These are phyloP conservation scores for Pestalotiopsis sp. DNA, from an alignment of 2,329 filamentous ascomycete genomes.

Conservation along the genomic window DNA sequence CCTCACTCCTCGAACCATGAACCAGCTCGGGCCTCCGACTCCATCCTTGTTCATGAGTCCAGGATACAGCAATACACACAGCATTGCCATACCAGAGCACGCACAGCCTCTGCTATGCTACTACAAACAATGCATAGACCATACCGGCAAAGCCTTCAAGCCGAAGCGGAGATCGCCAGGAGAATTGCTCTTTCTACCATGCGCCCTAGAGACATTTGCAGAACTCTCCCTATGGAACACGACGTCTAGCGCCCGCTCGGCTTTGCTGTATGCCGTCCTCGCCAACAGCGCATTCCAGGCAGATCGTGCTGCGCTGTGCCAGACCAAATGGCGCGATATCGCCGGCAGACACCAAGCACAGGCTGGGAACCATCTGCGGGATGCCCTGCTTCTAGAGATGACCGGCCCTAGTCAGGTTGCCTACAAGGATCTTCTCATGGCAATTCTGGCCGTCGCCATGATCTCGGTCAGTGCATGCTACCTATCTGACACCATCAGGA, in stretches of 20 bases:
- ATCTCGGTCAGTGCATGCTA: conserved; percentile 20
- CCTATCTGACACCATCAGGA: not conserved
- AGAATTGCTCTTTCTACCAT: conserved; percentile 44
- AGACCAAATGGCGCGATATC: conserved; percentile 31
- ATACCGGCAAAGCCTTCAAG: conserved; percentile 31
- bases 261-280: conserved; percentile 41
- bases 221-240: conserved; percentile 42
- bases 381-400: conserved; percentile 36
- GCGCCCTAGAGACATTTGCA: conserved; percentile 42
- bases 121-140: conserved; percentile 30
- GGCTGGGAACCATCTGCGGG: conserved; percentile 34
- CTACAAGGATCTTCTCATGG: conserved; percentile 48
- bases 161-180: conserved; percentile 43
- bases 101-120: conserved; percentile 30
- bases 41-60: not conserved
- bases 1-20: not conserved
- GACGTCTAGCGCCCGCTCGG: conserved; percentile 38
- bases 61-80: not conserved
- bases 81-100: conserved; percentile 17
- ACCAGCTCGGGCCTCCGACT: not conserved
- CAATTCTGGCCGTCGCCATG: conserved; percentile 36
- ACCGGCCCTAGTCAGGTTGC: conserved; percentile 36
- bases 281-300: conserved; percentile 44
- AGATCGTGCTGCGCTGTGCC: not conserved
- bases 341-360: conserved; percentile 30